phyloP scores from a whole-genome alignment of 305 asterid genomes.

The Fraxinus latifolia region DNA sequence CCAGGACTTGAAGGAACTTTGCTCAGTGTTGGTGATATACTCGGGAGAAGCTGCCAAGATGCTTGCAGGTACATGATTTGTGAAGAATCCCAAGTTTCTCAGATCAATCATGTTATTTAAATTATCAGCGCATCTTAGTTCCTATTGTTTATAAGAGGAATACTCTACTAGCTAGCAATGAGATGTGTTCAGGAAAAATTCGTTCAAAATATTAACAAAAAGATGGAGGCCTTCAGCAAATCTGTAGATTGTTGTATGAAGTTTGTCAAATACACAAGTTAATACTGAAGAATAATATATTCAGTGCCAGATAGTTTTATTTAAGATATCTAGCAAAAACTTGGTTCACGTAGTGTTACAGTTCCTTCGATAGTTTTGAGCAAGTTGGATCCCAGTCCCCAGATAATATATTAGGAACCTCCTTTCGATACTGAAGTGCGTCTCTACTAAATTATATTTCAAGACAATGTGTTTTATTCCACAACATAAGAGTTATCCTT shows the following conservation, averaged over 20 bases:
- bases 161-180: neutral
- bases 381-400: neutral
- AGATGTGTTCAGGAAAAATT: neutral
- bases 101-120: neutral
- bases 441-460: neutral
- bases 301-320: neutral
- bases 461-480: neutral
- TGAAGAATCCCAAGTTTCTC: conserved; percentile 5
- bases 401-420: neutral
- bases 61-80: conserved; percentile 65
- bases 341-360: neutral
- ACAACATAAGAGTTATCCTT: neutral
- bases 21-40: conserved; percentile 86
- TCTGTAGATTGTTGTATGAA: neutral
- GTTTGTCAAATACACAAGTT: neutral
- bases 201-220: neutral
- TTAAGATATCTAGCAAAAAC: neutral
- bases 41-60: conserved; percentile 81
- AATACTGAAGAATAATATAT: neutral
- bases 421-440: neutral
- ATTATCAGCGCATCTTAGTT: neutral
- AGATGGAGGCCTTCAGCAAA: neutral
- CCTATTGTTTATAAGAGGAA: neutral
- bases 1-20: conserved; percentile 87
- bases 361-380: neutral